These are phyloP conservation scores for Mycena alexandri DNA, from an alignment of 768 basidiomycete genomes.

Conservation along the genomic window DNA sequence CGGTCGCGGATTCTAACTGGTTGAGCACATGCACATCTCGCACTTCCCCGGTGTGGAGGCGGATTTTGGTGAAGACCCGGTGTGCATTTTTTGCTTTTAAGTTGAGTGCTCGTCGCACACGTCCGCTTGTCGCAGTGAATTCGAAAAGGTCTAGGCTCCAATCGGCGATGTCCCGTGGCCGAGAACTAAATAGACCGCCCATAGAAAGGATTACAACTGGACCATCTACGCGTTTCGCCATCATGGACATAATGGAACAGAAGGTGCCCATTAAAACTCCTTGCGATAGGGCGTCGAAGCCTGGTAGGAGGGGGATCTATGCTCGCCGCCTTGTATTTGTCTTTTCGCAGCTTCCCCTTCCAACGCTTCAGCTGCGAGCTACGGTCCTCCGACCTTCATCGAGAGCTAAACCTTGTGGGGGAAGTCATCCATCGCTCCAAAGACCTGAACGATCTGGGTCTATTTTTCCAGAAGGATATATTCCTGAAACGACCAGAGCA, in stretches of 20 bases:
- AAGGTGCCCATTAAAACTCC: background rate
- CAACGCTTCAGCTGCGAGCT: no score
- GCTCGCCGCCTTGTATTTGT: no score
- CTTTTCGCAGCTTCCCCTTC: no score
- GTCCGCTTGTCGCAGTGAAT: background rate
- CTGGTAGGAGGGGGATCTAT: background rate
- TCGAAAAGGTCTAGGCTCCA: conserved; percentile 6
- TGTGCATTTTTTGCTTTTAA: no score
- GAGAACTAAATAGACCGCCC: background rate
- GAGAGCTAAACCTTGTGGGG: no score
- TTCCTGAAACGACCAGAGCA: no score
- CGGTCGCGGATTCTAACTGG: background rate
- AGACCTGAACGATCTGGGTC: no score
- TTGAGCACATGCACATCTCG: background rate
- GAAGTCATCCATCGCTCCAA: no score
- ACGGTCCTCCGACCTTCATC: no score
- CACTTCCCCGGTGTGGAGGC: background rate
- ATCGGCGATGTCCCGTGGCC: background rate
- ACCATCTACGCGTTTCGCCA: background rate
- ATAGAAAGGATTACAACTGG: background rate
- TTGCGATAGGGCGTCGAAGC: background rate
- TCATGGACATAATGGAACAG: background rate
- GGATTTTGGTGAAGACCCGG: background rate
- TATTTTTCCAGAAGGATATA: background rate
- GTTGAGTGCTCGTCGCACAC: background rate